phyloP scores from a whole-genome alignment of 495 filamentous ascomycete species.

The Cairneyella variabilis region DNA sequence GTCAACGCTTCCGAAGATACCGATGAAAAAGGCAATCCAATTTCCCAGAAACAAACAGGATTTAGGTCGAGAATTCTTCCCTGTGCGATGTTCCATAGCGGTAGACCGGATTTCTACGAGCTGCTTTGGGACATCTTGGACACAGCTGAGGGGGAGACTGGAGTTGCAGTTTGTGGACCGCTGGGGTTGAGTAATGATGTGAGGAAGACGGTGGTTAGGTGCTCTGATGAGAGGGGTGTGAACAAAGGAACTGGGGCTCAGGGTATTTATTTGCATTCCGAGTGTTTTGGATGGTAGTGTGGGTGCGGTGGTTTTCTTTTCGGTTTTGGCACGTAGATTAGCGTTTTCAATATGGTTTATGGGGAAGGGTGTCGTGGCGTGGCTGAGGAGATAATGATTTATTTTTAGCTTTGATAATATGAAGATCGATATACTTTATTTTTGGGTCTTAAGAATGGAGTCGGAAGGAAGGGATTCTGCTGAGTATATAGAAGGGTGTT shows the following conservation, averaged over 20 bases:
- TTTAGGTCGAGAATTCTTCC: slow-evolving; percentile 2
- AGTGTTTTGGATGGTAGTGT: slow-evolving; percentile 29
- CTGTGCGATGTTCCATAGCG: slow-evolving; percentile 18
- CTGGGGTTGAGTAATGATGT: slow-evolving; percentile 60
- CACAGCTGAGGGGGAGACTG: slow-evolving; percentile 76
- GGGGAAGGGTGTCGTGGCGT: no score
- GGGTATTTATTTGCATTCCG: slow-evolving; percentile 55
- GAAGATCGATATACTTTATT: no score
- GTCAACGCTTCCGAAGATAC: background rate
- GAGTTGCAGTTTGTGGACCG: slow-evolving; percentile 79
- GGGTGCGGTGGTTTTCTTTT: no score
- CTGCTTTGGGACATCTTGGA: slow-evolving; percentile 46
- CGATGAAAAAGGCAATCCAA: background rate
- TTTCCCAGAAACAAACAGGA: background rate
- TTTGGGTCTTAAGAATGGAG: no score
- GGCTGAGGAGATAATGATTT: no score
- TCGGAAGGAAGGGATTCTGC: no score
- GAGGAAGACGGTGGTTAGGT: slow-evolving; percentile 61
- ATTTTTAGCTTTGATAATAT: no score
- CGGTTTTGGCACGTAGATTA: no score
- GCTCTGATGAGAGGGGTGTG: slow-evolving; percentile 82
- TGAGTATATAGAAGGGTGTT: no score
- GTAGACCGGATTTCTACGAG: slow-evolving; percentile 17
- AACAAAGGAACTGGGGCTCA: slow-evolving; percentile 89
- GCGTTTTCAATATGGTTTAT: no score